Base-by-base conservation (phyloP, 2,329 filamentous ascomycete species). In the Trichoderma cornu-damae region DNA sequence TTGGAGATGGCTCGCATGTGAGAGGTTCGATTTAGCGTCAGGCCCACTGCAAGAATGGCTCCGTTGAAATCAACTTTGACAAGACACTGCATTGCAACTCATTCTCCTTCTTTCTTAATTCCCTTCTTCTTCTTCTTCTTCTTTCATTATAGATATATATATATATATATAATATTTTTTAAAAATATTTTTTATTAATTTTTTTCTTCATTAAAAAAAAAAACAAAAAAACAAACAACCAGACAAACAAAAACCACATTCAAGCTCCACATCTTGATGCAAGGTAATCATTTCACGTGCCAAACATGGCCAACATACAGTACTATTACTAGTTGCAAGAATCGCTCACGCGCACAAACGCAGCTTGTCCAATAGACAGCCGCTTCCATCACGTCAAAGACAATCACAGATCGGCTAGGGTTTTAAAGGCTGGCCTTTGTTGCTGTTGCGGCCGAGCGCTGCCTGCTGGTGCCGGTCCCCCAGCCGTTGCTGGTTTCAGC, bases 401-500 rank as follows among this genome's bases (percentile, higher is more conserved):
- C 22, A 40, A 54, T 14, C 73, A 75, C 59, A 84, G 63, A 62
- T 84, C 81, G 6, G 80, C 77, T 68, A 84, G 62, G 1, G 81
- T 84, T 70, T 73, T 78, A 65, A 80, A 79, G 1, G 67, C 64
- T 35, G 76, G 61, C 54, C 70, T 72, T 24, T 69, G 70, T 14
- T 61, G 62, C 16, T 69, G 67, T 7, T 65, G 67, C 44, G 57
- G 63, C 11, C 63, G 63, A n/a, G 63, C 64, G 46, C 62, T 62
- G 47, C 40, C 59, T 16, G 60, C 63, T 24, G 64, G n/a, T 5
- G 43, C 46, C 16, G 59, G 28, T 28, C 26, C 43, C 37, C 30
- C 46, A 35, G 43, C 46, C 8, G 44, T 26, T 18, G 52, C 47
- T 4, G 48, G 32, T 20, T 59, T 52, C 44, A 56, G 16, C 22